These are phyloP conservation scores for Candida loeiensis DNA, from an alignment of 805 yeast genomes.

Conservation along the genomic window DNA sequence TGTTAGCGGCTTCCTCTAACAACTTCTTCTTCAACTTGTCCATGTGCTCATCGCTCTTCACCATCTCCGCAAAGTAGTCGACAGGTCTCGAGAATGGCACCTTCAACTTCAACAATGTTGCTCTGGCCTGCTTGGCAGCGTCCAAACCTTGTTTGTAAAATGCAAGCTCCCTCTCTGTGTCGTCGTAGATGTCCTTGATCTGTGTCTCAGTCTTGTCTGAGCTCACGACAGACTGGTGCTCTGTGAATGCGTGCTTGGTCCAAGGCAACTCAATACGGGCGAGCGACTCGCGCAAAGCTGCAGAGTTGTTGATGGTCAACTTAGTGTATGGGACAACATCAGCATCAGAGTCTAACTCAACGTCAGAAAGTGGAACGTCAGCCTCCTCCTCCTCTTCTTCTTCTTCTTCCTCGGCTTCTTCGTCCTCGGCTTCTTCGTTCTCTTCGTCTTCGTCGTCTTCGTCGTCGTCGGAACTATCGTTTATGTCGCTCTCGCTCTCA, in stretches of 20 bases:
- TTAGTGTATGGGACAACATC: constrained; percentile 92
- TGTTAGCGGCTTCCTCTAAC: constrained; percentile 72
- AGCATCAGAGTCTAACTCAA: constrained; percentile 89
- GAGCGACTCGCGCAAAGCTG: constrained; percentile 72
- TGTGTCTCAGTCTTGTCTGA: constrained; percentile 56
- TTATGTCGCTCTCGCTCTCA: constrained; percentile 44
- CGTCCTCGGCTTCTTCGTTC: constrained; percentile 52
- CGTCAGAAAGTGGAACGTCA: constrained; percentile 86
- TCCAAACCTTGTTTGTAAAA: constrained; percentile 91
- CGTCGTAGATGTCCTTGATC: constrained; percentile 88
- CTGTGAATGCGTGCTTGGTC: constrained; percentile 69
- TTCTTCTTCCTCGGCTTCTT: constrained; percentile 60
- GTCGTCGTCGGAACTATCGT: constrained; percentile 32
- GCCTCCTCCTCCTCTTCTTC: constrained; percentile 63
- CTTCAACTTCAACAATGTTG: constrained; percentile 60
- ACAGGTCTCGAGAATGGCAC: constrained; percentile 89
- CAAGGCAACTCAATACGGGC: constrained; percentile 65
- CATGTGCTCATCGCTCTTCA: constrained; percentile 97
- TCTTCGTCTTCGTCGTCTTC: constrained; percentile 43
- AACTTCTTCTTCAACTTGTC: constrained; percentile 82
- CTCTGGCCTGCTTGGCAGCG: constrained; percentile 73
- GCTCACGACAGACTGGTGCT: constrained; percentile 74
- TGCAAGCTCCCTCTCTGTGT: constrained; percentile 91
- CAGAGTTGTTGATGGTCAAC: constrained; percentile 78
- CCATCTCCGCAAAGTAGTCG: constrained; percentile 98